A percentile compares a stretch with the other conserved stretches of the same genome.
Evolutionary conservation across 2,329 filamentous ascomycete genomes (phyloP).

Genomic region (Myriangium duriaei): DNA sequence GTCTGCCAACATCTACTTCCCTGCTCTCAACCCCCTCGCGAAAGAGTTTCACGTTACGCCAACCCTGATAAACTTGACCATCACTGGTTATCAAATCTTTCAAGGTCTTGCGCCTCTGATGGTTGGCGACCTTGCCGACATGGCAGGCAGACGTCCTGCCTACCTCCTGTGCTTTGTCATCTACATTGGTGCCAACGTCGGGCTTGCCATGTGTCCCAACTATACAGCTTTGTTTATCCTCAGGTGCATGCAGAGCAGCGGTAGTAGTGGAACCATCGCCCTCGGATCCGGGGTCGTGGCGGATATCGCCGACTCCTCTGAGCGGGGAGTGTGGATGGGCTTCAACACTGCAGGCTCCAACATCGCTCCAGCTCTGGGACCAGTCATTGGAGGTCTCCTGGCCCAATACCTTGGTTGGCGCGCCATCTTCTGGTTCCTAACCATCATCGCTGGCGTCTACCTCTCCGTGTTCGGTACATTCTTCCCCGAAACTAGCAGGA

Average conservation of each 20-base stretch:
- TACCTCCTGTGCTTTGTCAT: conserved; percentile 36
- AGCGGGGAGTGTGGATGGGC: conserved; percentile 25
- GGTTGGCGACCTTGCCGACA: conserved; percentile 40
- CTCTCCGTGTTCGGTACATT: conserved; percentile 20
- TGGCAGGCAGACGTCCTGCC: conserved; percentile 37
- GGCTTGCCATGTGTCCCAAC: conserved; percentile 27
- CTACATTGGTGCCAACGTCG: conserved; percentile 31
- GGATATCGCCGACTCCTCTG: conserved; percentile 24
- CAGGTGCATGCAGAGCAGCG: conserved; percentile 29
- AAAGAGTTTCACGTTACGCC: conserved; percentile 12
- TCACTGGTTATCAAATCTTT: conserved; percentile 18
- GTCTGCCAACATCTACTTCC: conserved; percentile 38
- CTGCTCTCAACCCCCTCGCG: conserved; percentile 12
- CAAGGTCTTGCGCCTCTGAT: conserved; percentile 43
- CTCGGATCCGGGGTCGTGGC: conserved; percentile 24
- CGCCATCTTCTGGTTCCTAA: conserved; percentile 33
- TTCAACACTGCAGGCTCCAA: conserved; percentile 19
- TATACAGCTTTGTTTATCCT: conserved; percentile 27
- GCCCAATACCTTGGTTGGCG: conserved; percentile 24
- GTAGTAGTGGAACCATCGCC: conserved; percentile 29
- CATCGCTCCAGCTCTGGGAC: conserved; percentile 15
- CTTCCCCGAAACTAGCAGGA: conserved; percentile 29
- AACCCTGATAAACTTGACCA: conserved; percentile 13
- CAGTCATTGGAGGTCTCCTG: conserved; percentile 22
- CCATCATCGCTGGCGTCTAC: conserved; percentile 26